Conservation (phyloP, 805 yeast genomes). For the Yarrowia osloensis region DNA sequence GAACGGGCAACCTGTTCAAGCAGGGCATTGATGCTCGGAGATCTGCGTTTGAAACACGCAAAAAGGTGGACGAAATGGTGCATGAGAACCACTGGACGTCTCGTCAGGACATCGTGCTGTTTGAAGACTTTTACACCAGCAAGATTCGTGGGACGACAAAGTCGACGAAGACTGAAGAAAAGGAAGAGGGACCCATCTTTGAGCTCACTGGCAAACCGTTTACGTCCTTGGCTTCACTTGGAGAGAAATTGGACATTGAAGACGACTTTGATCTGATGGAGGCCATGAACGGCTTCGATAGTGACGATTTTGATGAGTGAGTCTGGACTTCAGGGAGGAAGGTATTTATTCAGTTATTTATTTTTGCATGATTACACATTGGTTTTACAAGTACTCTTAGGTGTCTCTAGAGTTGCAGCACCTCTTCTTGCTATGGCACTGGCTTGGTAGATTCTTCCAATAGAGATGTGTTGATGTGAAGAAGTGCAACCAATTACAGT, state of each 20-base stretch:
- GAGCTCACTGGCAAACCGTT: constrained; percentile 11
- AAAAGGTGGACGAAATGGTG: background rate
- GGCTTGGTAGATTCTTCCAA: no score
- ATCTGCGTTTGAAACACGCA: background rate
- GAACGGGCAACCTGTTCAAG: background rate
- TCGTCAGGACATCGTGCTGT: background rate
- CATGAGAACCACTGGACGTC: background rate
- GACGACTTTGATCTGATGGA: constrained; percentile 18
- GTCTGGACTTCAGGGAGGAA: background rate
- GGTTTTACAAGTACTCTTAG: no score
- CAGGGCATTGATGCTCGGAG: constrained; percentile 5
- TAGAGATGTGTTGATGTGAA: no score
- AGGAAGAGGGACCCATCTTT: background rate
- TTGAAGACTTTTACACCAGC: constrained; percentile 4
- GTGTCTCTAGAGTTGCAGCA: no score
- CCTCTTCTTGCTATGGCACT: no score
- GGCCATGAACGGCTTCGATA: background rate
- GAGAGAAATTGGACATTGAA: constrained; percentile 3
- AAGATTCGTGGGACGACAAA: background rate
- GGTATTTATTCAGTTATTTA: background rate
- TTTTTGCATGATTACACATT: no score
- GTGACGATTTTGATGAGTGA: constrained; percentile 10
- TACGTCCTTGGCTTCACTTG: background rate
- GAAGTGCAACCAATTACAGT: no score
- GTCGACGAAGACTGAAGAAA: background rate